Percentiles rank a stretch among this genome's conserved stretches.
phyloP scores from a whole-genome alignment of 176 grass and related monocot genomes.

The Triticum monococcum region DNA sequence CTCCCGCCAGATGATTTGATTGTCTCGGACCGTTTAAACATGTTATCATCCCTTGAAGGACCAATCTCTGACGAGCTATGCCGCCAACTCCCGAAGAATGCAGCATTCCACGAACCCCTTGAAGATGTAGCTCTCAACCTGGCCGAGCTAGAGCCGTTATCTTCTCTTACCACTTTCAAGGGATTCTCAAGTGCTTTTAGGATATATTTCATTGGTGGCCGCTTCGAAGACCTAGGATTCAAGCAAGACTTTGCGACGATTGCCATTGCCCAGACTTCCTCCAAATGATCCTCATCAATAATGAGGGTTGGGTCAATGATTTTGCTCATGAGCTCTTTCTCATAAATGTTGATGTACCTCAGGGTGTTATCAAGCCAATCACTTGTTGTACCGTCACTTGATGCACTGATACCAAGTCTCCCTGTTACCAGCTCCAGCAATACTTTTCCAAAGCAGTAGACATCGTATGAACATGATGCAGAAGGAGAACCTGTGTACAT shows the following conservation, averaged over 20 bases:
- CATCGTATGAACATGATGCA: conserved; percentile 71
- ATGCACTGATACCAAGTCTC: conserved; percentile 68
- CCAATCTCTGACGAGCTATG: conserved; percentile 74
- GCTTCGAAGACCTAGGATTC: conserved; percentile 77
- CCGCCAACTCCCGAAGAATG: conserved; percentile 91
- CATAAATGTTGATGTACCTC: conserved; percentile 76
- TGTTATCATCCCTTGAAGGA: conserved; percentile 58
- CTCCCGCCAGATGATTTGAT: conserved; percentile 82
- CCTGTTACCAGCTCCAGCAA: conserved; percentile 92
- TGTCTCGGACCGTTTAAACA: conserved; percentile 67
- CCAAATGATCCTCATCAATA: conserved; percentile 95
- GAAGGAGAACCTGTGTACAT: conserved; percentile 60
- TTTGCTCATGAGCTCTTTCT: conserved; percentile 90
- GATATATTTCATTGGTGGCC: conserved; percentile 79
- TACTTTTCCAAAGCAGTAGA: conserved; percentile 90
- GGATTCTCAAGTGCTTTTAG: conserved; percentile 93
- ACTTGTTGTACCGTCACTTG: conserved; percentile 52
- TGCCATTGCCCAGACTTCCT: conserved; percentile 98
- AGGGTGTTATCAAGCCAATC: conserved; percentile 73
- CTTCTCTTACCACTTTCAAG: conserved; percentile 91
- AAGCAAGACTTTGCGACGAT: conserved; percentile 96
- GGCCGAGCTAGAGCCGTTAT: conserved; percentile 64
- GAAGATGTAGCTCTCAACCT: conserved; percentile 86
- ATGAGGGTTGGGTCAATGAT: conserved; percentile 91
- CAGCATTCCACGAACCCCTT: conserved; percentile 92